A percentile compares a stretch with the other conserved stretches of the same genome.
Conservation (phyloP, 495 filamentous ascomycete species). For the Penicillium chermesinum region DNA sequence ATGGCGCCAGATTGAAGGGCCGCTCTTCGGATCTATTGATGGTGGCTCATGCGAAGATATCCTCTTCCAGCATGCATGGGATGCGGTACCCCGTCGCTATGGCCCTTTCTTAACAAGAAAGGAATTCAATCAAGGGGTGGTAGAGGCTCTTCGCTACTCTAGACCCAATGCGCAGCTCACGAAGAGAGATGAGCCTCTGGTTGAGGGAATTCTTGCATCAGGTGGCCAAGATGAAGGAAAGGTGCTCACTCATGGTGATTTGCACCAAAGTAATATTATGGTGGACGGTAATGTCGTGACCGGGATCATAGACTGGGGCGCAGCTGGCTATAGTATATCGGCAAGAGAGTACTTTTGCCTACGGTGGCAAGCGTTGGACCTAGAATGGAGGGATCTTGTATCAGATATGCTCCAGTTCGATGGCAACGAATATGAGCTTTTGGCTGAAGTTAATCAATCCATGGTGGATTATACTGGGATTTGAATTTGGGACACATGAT, state of each 20-base stretch:
- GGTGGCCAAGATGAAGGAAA: no score
- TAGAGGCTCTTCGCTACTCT: conserved; percentile 15
- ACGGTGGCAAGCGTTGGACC: conserved; percentile 10
- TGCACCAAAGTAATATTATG: no score
- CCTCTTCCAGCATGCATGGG: conserved; percentile 18
- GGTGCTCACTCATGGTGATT: no score
- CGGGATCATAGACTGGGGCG: no score
- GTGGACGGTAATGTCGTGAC: no score
- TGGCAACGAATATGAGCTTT: conserved; percentile 9
- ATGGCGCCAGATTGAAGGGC: conserved; percentile 16
- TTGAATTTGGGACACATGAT: conserved; percentile 5
- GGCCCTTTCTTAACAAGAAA: conserved; percentile 16
- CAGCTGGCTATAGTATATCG: conserved; percentile 16
- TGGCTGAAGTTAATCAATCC: conserved; percentile 12
- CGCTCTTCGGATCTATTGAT: conserved; percentile 18
- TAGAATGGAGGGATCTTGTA: conserved; percentile 11
- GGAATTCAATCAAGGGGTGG: conserved; percentile 16
- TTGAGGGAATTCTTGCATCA: conserved; percentile 16
- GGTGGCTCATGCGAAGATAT: conserved; percentile 16
- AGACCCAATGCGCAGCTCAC: conserved; percentile 9
- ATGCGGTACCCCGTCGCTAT: conserved; percentile 9
- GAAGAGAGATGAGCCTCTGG: conserved; percentile 8
- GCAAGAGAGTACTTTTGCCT: conserved; percentile 14
- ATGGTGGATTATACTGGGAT: conserved; percentile 11
- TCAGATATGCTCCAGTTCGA: conserved; percentile 8